phyloP scores from a whole-genome alignment of 2,329 filamentous ascomycete species.

The Fusarium subtropicale region DNA sequence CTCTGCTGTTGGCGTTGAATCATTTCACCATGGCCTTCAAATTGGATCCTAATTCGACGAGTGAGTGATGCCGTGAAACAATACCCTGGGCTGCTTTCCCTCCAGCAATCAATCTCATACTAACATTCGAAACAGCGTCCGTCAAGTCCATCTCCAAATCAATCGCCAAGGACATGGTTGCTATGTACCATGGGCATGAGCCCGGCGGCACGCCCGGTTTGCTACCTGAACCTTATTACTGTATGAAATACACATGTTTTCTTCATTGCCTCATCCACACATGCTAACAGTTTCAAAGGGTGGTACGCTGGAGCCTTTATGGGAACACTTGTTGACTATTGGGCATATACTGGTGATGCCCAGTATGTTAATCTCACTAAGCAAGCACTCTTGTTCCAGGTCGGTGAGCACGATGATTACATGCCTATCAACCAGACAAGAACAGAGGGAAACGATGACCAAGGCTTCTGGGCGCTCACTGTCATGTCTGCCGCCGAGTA shows the following conservation, averaged over 20 bases:
- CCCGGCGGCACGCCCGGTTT: constrained; percentile 64
- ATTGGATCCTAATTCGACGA: constrained; percentile 53
- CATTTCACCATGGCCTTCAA: constrained; percentile 50
- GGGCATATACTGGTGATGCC: constrained; percentile 81
- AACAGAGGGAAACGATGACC: constrained; percentile 79
- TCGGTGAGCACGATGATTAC: constrained; percentile 77
- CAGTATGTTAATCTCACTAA: constrained; percentile 76
- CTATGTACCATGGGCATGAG: constrained; percentile 59
- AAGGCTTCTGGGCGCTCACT: constrained; percentile 79
- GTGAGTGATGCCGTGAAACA: constrained; percentile 43
- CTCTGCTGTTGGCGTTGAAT: constrained; percentile 44
- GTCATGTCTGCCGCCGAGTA: constrained; percentile 78
- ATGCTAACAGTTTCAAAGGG: constrained; percentile 54
- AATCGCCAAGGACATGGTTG: constrained; percentile 63
- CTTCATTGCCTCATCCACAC: background rate
- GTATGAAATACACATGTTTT: constrained; percentile 51
- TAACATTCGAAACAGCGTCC: constrained; percentile 56
- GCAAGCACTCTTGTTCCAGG: constrained; percentile 79
- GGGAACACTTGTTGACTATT: constrained; percentile 81
- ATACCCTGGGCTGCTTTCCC: background rate
- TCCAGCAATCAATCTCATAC: background rate
- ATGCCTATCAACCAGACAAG: constrained; percentile 80
- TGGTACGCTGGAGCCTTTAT: constrained; percentile 82
- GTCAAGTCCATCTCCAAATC: constrained; percentile 61
- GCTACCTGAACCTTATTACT: constrained; percentile 66